Conservation (phyloP, 2,329 filamentous ascomycete species). For the Colletotrichum cuscutae region DNA sequence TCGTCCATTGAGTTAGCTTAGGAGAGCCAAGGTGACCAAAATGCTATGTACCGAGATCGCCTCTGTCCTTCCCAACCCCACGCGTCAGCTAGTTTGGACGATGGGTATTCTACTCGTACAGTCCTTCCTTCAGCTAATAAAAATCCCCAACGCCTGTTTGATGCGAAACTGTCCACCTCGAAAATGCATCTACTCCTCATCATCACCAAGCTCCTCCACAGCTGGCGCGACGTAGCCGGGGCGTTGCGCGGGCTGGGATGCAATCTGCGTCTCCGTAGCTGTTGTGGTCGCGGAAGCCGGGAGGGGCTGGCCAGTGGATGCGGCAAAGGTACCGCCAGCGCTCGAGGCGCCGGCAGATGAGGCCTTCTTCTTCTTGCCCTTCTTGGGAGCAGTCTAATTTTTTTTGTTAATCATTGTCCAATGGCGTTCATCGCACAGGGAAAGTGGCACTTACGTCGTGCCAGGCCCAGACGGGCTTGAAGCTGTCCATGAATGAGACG, state of each 20-base stretch:
- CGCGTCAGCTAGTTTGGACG: slow-evolving; percentile 9
- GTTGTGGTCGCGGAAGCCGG: slow-evolving; percentile 67
- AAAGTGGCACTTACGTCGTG: slow-evolving; percentile 76
- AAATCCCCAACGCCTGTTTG: slow-evolving; percentile 29
- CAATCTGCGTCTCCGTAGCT: slow-evolving; percentile 64
- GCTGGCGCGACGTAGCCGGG: slow-evolving; percentile 59
- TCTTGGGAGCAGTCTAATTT: slow-evolving; percentile 57
- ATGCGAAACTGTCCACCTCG: slow-evolving; percentile 13
- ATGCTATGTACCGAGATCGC: slow-evolving; percentile 4
- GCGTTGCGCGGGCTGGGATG: slow-evolving; percentile 53
- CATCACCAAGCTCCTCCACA: slow-evolving; percentile 63
- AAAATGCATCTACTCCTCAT: slow-evolving; percentile 54
- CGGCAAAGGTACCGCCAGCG: slow-evolving; percentile 58
- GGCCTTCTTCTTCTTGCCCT: slow-evolving; percentile 64
- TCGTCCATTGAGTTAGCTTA: not conserved
- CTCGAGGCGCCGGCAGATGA: slow-evolving; percentile 45
- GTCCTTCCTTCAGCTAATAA: not conserved
- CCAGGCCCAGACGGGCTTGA: slow-evolving; percentile 97
- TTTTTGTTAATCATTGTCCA: not conserved
- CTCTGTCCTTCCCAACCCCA: slow-evolving; percentile 3
- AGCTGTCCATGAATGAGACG: slow-evolving; percentile 97
- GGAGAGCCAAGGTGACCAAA: not conserved
- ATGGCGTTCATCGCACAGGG: not conserved
- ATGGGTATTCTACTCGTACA: slow-evolving; percentile 28
- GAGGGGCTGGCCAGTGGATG: slow-evolving; percentile 62